Conservation (phyloP, 768 basidiomycete species). For the Pulveroboletus ravenelii region DNA sequence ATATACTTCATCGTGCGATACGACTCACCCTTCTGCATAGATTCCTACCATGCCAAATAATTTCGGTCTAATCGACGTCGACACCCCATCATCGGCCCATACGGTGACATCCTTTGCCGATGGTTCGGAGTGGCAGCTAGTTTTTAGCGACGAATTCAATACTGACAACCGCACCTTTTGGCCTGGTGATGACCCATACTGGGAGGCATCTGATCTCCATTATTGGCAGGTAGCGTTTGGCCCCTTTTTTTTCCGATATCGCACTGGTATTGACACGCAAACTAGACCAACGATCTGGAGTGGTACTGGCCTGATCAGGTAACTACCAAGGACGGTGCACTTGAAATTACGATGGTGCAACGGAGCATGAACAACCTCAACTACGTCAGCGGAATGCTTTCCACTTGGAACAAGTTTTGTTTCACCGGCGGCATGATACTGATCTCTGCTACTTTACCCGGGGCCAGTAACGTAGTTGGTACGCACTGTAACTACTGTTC, state of each 20-base stretch:
- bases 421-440: conserved; percentile 86
- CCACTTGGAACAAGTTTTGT: conserved; percentile 87
- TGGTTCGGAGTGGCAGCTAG: conserved; percentile 54
- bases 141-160: conserved; percentile 91
- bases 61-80: conserved; percentile 67
- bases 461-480: conserved; percentile 51
- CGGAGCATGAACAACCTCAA: conserved; percentile 66
- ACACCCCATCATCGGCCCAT: conserved; percentile 63
- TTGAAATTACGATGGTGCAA: conserved; percentile 69
- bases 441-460: conserved; percentile 64
- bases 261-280: neutral
- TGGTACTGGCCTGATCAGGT: conserved; percentile 86
- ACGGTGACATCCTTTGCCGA: conserved; percentile 49
- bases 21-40: conserved; percentile 25
- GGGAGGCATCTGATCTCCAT: conserved; percentile 80
- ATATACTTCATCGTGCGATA: neutral
- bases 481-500: conserved; percentile 2
- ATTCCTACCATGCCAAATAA: conserved; percentile 58
- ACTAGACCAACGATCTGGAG: conserved; percentile 68
- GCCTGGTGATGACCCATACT: conserved; percentile 82
- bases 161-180: conserved; percentile 71
- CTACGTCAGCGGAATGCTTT: conserved; percentile 68
- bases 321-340: conserved; percentile 66
- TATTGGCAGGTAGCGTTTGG: conserved; percentile 58
- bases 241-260: neutral